Percentiles rank a stretch among this genome's conserved stretches.
Evolutionary conservation across 2,329 filamentous ascomycete genomes (phyloP).

Genomic region (Penicillium sp.): DNA sequence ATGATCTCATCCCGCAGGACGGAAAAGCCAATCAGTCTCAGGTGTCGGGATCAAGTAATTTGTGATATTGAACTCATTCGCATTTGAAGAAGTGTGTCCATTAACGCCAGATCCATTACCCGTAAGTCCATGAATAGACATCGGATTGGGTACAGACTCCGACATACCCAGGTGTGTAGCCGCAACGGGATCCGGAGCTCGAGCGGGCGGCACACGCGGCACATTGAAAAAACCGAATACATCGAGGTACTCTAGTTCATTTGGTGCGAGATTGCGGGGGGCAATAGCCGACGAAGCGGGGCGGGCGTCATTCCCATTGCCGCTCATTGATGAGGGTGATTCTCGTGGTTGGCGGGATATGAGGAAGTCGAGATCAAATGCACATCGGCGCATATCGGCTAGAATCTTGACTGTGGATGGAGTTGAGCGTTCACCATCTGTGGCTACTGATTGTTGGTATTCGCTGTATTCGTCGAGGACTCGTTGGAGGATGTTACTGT

Average conservation of each 20-base stretch:
- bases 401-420: slow-evolving; percentile 83
- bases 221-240: slow-evolving; percentile 96
- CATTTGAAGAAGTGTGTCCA: slow-evolving; percentile 17
- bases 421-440: slow-evolving; percentile 70
- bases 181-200: slow-evolving; percentile 27
- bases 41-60: slow-evolving; percentile 49
- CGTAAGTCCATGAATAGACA: slow-evolving; percentile 39
- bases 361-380: slow-evolving; percentile 85
- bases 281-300: slow-evolving; percentile 39
- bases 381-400: slow-evolving; percentile 87
- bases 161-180: slow-evolving; percentile 26
- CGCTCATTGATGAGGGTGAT: slow-evolving; percentile 36
- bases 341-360: slow-evolving; percentile 74
- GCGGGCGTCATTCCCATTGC: slow-evolving; percentile 15
- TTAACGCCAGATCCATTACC: slow-evolving; percentile 21
- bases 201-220: slow-evolving; percentile 62
- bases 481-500: slow-evolving; percentile 74
- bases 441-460: slow-evolving; percentile 61
- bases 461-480: slow-evolving; percentile 86
- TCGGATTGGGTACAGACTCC: slow-evolving; percentile 31
- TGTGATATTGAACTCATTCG: slow-evolving; percentile 47
- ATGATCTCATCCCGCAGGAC: slow-evolving; percentile 18
- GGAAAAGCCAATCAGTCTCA: slow-evolving; percentile 49
- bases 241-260: slow-evolving; percentile 86
- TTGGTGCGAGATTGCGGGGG: slow-evolving; percentile 68